phyloP scores from a whole-genome alignment of 2,329 filamentous ascomycete species.

The Botrytis tulipae region DNA sequence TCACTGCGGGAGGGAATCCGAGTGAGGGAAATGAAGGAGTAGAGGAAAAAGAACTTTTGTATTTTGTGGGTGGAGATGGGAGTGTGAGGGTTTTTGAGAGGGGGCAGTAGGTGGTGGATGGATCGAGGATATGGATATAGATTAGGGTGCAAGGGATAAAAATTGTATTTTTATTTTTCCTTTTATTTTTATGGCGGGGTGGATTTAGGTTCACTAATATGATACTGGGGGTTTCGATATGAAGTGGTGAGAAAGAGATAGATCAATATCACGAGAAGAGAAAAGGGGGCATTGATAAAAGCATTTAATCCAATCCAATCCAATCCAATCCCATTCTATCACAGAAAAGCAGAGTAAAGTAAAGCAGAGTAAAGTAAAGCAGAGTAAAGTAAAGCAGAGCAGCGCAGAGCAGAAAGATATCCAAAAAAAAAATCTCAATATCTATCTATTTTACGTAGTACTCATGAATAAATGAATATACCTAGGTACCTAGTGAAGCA shows the following conservation, averaged over 20 bases:
- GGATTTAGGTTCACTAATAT: background rate
- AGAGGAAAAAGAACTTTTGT: conserved; percentile 72
- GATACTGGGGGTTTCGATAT: too few relatives aligned
- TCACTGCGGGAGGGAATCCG: conserved; percentile 57
- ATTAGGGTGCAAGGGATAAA: background rate
- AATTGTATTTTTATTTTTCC: background rate
- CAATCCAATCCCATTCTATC: too few relatives aligned
- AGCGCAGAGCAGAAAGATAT: too few relatives aligned
- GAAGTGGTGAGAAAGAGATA: too few relatives aligned
- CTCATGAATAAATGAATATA: too few relatives aligned
- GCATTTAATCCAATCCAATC: too few relatives aligned
- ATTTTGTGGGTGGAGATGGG: conserved; percentile 77
- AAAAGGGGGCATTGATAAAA: background rate
- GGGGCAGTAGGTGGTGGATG: conserved; percentile 53
- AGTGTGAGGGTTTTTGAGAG: conserved; percentile 81
- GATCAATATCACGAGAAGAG: background rate
- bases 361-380: too few relatives aligned
- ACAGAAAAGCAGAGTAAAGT: too few relatives aligned
- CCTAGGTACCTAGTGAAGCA: too few relatives aligned
- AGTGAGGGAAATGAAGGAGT: conserved; percentile 17
- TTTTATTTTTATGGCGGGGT: background rate
- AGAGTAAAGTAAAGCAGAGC: too few relatives aligned
- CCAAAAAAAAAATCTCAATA: too few relatives aligned
- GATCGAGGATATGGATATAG: background rate
- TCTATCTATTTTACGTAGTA: too few relatives aligned